Evolutionary conservation across 345 rosid species (phyloP).

Genomic region (Populus ilicifolia): DNA sequence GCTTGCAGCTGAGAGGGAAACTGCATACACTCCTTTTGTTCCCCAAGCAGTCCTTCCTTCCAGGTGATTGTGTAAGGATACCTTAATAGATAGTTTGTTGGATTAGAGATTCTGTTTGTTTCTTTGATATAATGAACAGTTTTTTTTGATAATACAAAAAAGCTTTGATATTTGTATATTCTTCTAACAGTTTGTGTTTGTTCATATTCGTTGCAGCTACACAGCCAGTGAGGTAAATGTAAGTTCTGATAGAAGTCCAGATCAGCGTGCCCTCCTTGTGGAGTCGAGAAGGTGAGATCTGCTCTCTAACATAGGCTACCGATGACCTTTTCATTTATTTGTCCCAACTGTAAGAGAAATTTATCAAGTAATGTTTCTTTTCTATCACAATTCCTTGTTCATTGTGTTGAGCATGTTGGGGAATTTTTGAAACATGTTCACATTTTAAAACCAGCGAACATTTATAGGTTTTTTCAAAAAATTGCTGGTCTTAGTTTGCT

Average conservation of each 20-base stretch:
- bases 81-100: neutral
- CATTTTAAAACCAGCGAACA: neutral
- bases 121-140: neutral
- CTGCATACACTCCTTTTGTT: slow-evolving; percentile 71
- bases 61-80: slow-evolving; percentile 41
- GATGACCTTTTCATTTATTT: neutral
- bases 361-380: neutral
- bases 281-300: slow-evolving; percentile 63
- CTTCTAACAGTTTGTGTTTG: slow-evolving; percentile 16
- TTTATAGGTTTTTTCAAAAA: neutral
- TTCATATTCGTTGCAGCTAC: slow-evolving; percentile 30
- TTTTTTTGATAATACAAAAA: neutral
- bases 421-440: neutral
- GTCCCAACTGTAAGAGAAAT: neutral
- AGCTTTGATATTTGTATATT: neutral
- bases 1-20: slow-evolving; percentile 98
- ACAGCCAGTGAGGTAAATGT: slow-evolving; percentile 46
- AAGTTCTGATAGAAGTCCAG: slow-evolving; percentile 42
- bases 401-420: neutral
- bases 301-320: neutral
- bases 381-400: neutral
- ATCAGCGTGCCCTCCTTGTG: slow-evolving; percentile 76
- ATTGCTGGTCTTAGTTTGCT: neutral
- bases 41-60: slow-evolving; percentile 63
- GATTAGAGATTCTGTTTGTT: neutral